A percentile compares a stretch with the other conserved stretches of the same genome.
Evolutionary conservation across 1,139 yeast genomes (phyloP).

Genomic region (Pichia sp.): DNA sequence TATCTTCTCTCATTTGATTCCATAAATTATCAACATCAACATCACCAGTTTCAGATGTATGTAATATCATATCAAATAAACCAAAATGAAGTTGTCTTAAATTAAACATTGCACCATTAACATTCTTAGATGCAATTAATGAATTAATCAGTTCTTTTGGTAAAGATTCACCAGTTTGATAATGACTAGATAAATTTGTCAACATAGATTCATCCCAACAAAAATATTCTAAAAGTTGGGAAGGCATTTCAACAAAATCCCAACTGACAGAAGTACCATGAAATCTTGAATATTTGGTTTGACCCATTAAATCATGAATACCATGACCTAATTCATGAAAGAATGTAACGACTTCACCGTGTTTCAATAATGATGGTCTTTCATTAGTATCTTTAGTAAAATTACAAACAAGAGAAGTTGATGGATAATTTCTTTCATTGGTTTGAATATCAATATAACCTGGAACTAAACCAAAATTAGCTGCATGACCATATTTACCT

Average conservation of each 20-base stretch:
- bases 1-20: conserved; percentile 57
- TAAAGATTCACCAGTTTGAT: conserved; percentile 49
- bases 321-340: conserved; percentile 93
- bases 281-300: conserved; percentile 58
- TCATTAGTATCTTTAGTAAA: conserved; percentile 68
- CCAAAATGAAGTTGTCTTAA: conserved; percentile 77
- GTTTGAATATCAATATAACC: conserved; percentile 46
- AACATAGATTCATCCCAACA: conserved; percentile 69
- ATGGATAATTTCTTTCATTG: conserved; percentile 53
- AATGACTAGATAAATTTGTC: conserved; percentile 57
- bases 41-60: conserved; percentile 42
- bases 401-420: conserved; percentile 77
- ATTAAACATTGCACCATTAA: conserved; percentile 63
- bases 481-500: conserved; percentile 85
- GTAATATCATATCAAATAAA: conserved; percentile 67
- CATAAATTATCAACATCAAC: conserved; percentile 51
- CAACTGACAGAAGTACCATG: conserved; percentile 73
- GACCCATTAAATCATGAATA: conserved; percentile 68
- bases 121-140: conserved; percentile 62
- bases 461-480: conserved; percentile 67
- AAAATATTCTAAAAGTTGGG: conserved; percentile 87
- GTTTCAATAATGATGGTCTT: conserved; percentile 73
- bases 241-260: conserved; percentile 88
- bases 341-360: conserved; percentile 72
- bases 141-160: conserved; percentile 55